Evolutionary conservation across 345 rosid species (phyloP).

Genomic region (Erucastrum elatum): DNA sequence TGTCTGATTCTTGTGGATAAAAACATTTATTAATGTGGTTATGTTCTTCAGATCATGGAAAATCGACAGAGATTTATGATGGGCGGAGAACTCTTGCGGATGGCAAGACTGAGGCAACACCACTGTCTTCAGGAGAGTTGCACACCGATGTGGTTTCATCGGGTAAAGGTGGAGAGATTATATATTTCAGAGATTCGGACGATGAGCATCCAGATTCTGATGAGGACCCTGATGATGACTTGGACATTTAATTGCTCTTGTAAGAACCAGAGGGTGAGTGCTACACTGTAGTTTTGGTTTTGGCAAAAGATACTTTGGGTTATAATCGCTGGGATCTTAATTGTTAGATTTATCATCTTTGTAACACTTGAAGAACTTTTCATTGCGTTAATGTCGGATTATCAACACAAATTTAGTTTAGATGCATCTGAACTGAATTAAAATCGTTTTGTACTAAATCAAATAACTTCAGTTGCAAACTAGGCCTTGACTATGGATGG

Average conservation of each 20-base stretch:
- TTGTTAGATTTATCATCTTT: slow-evolving; percentile 9
- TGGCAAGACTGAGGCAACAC: slow-evolving; percentile 40
- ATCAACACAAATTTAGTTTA: neutral
- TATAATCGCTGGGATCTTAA: slow-evolving; percentile 4
- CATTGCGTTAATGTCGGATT: neutral
- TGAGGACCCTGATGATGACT: slow-evolving; percentile 47
- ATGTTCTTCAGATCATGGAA: slow-evolving; percentile 58
- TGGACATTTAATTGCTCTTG: slow-evolving; percentile 55
- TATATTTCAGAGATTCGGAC: slow-evolving; percentile 90
- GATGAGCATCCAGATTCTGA: slow-evolving; percentile 36
- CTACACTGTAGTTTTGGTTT: neutral
- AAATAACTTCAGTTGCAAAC: neutral
- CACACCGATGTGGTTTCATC: slow-evolving; percentile 30
- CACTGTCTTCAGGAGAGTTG: slow-evolving; percentile 33
- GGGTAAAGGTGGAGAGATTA: slow-evolving; percentile 61
- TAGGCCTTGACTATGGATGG: too few species aligned
- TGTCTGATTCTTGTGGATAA: neutral
- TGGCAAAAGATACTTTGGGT: neutral
- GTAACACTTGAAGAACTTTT: neutral
- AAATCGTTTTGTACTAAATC: neutral
- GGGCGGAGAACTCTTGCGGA: slow-evolving; percentile 63
- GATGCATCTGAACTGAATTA: neutral
- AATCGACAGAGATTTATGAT: slow-evolving; percentile 74
- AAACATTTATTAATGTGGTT: slow-evolving; percentile 2
- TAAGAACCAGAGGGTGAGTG: slow-evolving; percentile 3